Conservation (phyloP, 306 rosid genomes). For the Sesbania bispinosa region DNA sequence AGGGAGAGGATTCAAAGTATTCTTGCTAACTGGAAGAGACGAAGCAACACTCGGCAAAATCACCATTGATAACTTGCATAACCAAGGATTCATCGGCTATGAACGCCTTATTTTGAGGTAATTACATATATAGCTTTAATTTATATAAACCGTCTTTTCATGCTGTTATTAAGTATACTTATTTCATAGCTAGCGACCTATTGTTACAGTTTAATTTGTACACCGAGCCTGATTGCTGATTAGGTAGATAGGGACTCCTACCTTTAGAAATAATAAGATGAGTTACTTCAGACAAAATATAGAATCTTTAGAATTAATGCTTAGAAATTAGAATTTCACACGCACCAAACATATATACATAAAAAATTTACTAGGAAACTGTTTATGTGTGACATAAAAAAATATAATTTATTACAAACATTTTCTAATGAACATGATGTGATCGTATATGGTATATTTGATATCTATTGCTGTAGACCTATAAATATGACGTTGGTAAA, state of each 20-base stretch:
- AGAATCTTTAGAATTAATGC: neutral
- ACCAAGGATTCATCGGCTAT: constrained; percentile 67
- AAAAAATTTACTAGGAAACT: neutral
- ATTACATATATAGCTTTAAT: neutral
- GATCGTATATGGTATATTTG: too few relatives aligned
- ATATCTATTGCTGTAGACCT: too few relatives aligned
- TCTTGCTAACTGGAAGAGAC: constrained; percentile 74
- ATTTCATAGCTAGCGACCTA: neutral
- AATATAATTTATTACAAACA: neutral
- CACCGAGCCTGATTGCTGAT: neutral
- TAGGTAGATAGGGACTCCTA: neutral
- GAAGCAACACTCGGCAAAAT: constrained; percentile 40
- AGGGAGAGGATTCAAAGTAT: constrained; percentile 55
- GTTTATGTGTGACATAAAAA: neutral
- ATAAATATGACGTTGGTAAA: neutral
- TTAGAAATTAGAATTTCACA: neutral
- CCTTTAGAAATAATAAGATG: neutral
- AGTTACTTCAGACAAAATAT: neutral
- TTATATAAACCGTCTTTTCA: neutral
- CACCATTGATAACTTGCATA: constrained; percentile 57
- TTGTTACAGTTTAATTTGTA: neutral
- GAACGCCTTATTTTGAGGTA: constrained; percentile 74
- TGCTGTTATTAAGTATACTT: neutral
- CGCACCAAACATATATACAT: neutral
- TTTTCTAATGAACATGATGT: neutral